These are phyloP conservation scores for Agrocybe pediades DNA, from an alignment of 768 basidiomycete genomes.

Conservation along the genomic window DNA sequence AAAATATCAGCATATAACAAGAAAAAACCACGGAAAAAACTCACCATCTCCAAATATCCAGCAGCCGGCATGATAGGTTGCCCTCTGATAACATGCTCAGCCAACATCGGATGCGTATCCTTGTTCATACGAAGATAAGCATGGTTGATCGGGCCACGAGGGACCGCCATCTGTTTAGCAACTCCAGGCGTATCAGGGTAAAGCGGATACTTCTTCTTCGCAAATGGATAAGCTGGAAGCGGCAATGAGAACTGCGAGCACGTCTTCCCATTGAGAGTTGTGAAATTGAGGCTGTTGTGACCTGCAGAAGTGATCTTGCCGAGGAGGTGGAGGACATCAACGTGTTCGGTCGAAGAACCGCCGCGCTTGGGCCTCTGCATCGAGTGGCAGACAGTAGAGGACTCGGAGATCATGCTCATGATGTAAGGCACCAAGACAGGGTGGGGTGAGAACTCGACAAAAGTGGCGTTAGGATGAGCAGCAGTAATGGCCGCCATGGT, in stretches of 20 bases:
- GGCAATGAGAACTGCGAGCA: slow-evolving; percentile 11
- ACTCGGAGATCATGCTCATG: slow-evolving; percentile 17
- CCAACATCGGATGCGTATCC: slow-evolving; percentile 38
- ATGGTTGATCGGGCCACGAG: slow-evolving; percentile 38
- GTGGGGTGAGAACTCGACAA: slow-evolving; percentile 41
- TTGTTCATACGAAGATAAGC: slow-evolving; percentile 34
- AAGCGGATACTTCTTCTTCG: slow-evolving; percentile 16
- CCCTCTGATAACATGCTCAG: slow-evolving; percentile 45
- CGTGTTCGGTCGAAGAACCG: slow-evolving; percentile 21
- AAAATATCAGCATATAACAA: not conserved
- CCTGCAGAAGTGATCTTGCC: slow-evolving; percentile 31
- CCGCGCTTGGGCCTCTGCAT: slow-evolving; percentile 26
- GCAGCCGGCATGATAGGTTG: slow-evolving; percentile 50
- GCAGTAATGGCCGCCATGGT: slow-evolving; percentile 27
- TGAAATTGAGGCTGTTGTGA: slow-evolving; percentile 32
- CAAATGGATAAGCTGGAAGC: slow-evolving; percentile 32
- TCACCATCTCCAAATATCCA: slow-evolving; percentile 42
- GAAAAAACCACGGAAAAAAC: slow-evolving; percentile 2
- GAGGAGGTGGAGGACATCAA: slow-evolving; percentile 24
- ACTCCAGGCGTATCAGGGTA: slow-evolving; percentile 17
- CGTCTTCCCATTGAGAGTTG: slow-evolving; percentile 24
- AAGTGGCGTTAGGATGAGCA: slow-evolving; percentile 23
- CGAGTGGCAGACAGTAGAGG: slow-evolving; percentile 23
- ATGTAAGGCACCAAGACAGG: slow-evolving; percentile 39
- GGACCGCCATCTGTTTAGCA: slow-evolving; percentile 22